Percentiles rank a stretch among this genome's conserved stretches.
phyloP scores from a whole-genome alignment of 441 rosid species.

The Jatropha podagrica region DNA sequence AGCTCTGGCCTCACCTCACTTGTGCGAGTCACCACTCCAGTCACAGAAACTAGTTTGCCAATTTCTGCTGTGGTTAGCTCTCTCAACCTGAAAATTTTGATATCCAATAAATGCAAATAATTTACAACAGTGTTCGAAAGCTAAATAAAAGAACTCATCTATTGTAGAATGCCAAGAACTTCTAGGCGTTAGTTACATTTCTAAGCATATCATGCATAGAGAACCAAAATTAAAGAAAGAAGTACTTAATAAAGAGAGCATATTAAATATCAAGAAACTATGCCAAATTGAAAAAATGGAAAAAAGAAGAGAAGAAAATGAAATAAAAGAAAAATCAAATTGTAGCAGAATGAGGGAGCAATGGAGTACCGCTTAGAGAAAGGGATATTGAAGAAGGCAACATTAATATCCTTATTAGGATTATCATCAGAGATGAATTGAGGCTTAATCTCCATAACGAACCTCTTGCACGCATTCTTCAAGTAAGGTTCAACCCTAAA shows the following conservation, averaged over 20 bases:
- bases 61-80: slow-evolving; percentile 84
- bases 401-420: slow-evolving; percentile 79
- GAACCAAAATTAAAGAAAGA: neutral
- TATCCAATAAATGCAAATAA: neutral
- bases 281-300: neutral
- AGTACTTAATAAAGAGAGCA: neutral
- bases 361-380: slow-evolving; percentile 57
- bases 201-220: neutral
- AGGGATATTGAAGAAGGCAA: slow-evolving; percentile 89
- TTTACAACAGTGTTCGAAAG: neutral
- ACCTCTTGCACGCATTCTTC: slow-evolving; percentile 90
- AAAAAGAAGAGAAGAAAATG: neutral
- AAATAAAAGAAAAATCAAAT: neutral
- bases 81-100: slow-evolving; percentile 48
- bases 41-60: slow-evolving; percentile 83
- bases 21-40: slow-evolving; percentile 94
- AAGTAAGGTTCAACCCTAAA: slow-evolving; percentile 74
- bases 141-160: neutral
- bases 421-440: slow-evolving; percentile 67
- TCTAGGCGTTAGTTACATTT: neutral
- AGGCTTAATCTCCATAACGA: slow-evolving; percentile 78
- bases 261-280: neutral
- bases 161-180: neutral
- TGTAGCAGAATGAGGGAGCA: too few relatives aligned
- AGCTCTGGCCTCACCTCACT: slow-evolving; percentile 99